These are phyloP conservation scores for Gossypium lobatum DNA, from an alignment of 441 rosid genomes.

Conservation along the genomic window DNA sequence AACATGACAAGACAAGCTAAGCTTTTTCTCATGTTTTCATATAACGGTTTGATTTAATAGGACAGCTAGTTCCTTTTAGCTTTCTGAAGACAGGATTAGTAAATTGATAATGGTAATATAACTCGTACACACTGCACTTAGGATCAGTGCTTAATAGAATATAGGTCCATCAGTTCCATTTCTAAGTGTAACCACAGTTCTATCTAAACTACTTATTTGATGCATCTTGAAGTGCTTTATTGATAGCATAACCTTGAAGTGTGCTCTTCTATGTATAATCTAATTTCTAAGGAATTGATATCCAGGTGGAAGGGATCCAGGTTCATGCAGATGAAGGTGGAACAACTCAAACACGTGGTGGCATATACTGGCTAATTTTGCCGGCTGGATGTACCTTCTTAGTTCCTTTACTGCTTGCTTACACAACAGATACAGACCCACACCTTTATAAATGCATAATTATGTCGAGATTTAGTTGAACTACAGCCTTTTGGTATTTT, in stretches of 20 bases:
- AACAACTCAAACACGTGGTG: conserved; percentile 38
- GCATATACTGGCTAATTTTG: conserved; percentile 32
- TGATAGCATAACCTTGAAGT: background rate
- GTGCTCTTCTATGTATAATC: background rate
- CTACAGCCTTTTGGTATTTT: background rate
- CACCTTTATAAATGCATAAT: background rate
- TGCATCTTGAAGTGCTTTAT: background rate
- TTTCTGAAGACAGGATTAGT: background rate
- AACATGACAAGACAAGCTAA: background rate
- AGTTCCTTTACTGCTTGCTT: conserved; percentile 9
- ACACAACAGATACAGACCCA: background rate
- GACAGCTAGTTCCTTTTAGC: background rate
- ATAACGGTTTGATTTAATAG: background rate
- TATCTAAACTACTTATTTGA: background rate
- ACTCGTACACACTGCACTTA: background rate
- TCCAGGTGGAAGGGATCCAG: conserved; percentile 41
- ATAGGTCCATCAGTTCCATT: background rate
- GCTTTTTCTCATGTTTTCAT: background rate
- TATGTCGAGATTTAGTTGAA: background rate
- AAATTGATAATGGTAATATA: background rate
- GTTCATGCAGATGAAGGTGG: conserved; percentile 46
- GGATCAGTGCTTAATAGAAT: background rate
- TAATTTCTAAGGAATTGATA: background rate
- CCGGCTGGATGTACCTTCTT: conserved; percentile 33
- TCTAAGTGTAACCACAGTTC: background rate